A percentile compares a stretch with the other conserved stretches of the same genome.
phyloP scores from a whole-genome alignment of 1,284 basidiomycete genomes.

The Xerocomus amazonicus region DNA sequence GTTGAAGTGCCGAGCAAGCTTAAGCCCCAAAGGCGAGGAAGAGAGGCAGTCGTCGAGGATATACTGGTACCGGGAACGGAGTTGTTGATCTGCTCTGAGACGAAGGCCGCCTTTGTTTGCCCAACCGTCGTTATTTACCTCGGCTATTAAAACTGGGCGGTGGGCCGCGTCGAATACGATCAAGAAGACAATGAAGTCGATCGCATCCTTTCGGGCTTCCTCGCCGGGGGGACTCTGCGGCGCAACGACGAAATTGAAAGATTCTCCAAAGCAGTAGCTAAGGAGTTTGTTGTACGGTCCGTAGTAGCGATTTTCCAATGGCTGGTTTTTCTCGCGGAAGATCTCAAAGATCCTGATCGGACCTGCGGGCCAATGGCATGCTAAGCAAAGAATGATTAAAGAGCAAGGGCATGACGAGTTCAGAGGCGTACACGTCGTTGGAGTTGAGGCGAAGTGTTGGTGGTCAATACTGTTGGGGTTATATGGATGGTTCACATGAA shows the following conservation, averaged over 20 bases:
- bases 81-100: not conserved
- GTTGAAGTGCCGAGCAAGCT: not conserved
- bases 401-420: too few species aligned
- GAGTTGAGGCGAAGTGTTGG: too few species aligned
- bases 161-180: not conserved
- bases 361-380: not conserved
- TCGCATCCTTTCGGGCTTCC: not conserved
- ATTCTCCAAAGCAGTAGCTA: not conserved
- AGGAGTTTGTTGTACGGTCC: not conserved
- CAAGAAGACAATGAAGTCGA: not conserved
- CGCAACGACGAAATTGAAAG: not conserved
- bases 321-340: not conserved
- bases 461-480: too few species aligned
- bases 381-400: not conserved
- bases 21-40: not conserved
- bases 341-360: not conserved
- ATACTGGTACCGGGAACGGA: not conserved
- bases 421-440: too few species aligned
- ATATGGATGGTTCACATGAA: too few species aligned
- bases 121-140: not conserved
- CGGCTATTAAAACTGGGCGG: not conserved
- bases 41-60: not conserved
- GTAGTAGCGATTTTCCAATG: not conserved
- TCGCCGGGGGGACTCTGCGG: not conserved
- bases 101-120: not conserved